A percentile compares a stretch with the other conserved stretches of the same genome.
Conservation (phyloP, 208 protist species). For the Acanthamoeba triangularis region DNA sequence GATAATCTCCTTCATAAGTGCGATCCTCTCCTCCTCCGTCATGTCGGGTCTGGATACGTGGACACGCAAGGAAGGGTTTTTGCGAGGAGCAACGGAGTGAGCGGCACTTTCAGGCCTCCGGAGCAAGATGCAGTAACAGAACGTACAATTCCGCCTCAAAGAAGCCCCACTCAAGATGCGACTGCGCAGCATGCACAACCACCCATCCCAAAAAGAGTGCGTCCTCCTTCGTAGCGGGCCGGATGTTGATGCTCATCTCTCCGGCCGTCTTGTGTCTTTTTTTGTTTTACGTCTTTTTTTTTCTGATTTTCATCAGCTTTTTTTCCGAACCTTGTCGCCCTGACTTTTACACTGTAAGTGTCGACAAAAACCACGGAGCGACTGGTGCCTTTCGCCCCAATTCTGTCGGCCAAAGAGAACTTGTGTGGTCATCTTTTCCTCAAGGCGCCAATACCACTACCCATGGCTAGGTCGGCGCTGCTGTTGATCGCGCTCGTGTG, state of each 20-base stretch:
- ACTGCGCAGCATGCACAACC: conserved; percentile 1
- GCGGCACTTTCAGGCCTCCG: background rate
- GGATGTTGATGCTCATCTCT: conserved; percentile 21
- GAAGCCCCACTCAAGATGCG: conserved; percentile 1
- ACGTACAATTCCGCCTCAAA: background rate
- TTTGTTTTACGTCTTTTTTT: background rate
- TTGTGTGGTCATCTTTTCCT: too few relatives aligned
- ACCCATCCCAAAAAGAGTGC: background rate
- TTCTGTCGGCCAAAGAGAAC: too few relatives aligned
- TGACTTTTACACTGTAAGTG: too few relatives aligned
- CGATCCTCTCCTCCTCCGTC: conserved; percentile 13
- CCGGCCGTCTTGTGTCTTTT: background rate
- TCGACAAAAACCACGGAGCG: too few relatives aligned
- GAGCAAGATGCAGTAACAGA: background rate
- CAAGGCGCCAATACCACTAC: too few relatives aligned
- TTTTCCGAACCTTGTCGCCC: too few relatives aligned
- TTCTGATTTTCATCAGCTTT: background rate
- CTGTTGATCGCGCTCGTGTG: background rate
- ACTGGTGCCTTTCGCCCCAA: too few relatives aligned
- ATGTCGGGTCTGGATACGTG: conserved; percentile 1
- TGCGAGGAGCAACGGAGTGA: background rate
- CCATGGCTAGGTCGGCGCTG: background rate
- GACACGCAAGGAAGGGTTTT: background rate
- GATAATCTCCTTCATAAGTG: background rate
- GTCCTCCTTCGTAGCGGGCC: conserved; percentile 21